Conservation (phyloP, 768 basidiomycete species). For the Lepiota subincarnata region DNA sequence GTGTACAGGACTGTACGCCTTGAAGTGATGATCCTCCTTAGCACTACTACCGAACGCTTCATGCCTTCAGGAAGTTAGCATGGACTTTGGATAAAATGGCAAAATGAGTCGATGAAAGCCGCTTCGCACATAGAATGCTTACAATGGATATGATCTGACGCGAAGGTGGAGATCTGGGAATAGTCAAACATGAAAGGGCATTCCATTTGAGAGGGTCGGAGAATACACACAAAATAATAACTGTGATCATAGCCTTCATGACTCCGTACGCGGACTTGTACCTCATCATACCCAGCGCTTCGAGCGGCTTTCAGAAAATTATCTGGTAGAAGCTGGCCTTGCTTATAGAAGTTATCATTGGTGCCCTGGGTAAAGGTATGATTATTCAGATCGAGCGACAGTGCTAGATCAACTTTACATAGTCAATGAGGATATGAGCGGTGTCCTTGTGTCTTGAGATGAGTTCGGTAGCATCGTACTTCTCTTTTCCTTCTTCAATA, state of each 20-base stretch:
- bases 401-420: constrained; percentile 42
- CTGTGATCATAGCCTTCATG: constrained; percentile 87
- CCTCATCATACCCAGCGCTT: constrained; percentile 65
- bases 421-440: constrained; percentile 82
- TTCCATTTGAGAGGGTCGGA: neutral
- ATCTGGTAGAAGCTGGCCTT: constrained; percentile 87
- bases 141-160: constrained; percentile 88
- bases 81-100: constrained; percentile 54
- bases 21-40: neutral
- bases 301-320: constrained; percentile 80
- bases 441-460: constrained; percentile 58
- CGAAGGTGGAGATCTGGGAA: constrained; percentile 81
- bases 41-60: constrained; percentile 3
- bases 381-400: neutral
- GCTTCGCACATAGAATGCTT: constrained; percentile 26
- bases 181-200: neutral
- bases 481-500: constrained; percentile 63
- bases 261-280: constrained; percentile 71
- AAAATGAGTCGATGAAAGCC: constrained; percentile 5
- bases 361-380: constrained; percentile 52
- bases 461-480: constrained; percentile 85
- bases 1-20: constrained; percentile 4
- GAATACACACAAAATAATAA: constrained; percentile 72
- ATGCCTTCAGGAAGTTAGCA: constrained; percentile 82
- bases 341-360: constrained; percentile 76